Percentiles rank a stretch among this genome's conserved stretches.
phyloP scores from a whole-genome alignment of 805 yeast genomes.

The Metschnikowia amazonensis region DNA sequence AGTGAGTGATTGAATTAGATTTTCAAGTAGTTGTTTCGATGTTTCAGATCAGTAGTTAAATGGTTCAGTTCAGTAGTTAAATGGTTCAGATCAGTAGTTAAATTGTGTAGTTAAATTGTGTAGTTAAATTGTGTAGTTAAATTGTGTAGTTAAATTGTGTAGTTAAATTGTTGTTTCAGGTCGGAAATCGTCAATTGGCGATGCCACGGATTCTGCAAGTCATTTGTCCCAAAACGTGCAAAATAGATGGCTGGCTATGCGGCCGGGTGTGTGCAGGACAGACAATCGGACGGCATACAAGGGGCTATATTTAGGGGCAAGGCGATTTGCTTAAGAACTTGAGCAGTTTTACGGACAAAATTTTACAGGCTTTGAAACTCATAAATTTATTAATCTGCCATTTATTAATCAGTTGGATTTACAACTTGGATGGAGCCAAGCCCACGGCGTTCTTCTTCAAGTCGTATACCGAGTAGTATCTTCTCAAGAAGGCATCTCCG shows the following conservation, averaged over 20 bases:
- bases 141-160: too few relatives aligned
- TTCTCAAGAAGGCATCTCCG: constrained; percentile 97
- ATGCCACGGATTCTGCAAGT: neutral
- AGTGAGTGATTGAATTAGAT: too few relatives aligned
- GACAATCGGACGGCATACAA: neutral
- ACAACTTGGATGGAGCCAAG: constrained; percentile 64
- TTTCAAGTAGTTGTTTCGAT: too few relatives aligned
- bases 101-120: too few relatives aligned
- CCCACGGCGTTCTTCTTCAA: constrained; percentile 90
- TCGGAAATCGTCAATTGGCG: too few relatives aligned
- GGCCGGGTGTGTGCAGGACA: neutral
- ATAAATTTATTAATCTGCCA: neutral
- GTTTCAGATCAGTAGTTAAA: too few relatives aligned
- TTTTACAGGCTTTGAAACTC: neutral
- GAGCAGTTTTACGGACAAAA: neutral
- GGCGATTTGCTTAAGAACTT: neutral
- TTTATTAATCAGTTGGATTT: neutral
- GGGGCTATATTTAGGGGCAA: neutral
- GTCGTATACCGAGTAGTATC: constrained; percentile 91
- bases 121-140: too few relatives aligned
- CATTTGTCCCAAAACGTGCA: too few relatives aligned
- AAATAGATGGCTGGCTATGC: constrained; percentile 16
- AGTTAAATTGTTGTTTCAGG: too few relatives aligned
- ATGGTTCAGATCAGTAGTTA: too few relatives aligned
- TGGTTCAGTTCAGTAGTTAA: too few relatives aligned